Evolutionary conservation across 129 eudicot genomes (phyloP), one percentile per base, ranked within the genome.

Genomic region (Cynara cardunculus): DNA sequence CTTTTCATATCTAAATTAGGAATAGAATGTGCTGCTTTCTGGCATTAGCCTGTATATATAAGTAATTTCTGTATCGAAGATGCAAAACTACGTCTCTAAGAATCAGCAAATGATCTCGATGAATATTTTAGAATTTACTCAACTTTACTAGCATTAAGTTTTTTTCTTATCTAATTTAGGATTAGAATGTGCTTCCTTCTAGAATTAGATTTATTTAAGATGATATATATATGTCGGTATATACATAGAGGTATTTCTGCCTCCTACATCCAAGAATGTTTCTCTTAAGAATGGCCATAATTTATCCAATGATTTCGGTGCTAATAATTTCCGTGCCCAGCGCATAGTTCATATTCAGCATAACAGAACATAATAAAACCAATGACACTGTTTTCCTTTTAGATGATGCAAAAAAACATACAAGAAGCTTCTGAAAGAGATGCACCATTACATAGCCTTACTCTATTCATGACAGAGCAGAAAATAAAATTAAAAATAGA

Each of bases 351-450:
- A 44, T 46, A 3, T 49, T 49, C 22, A 6, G 65, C 24, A 56
- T n/a, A 56, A 18, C 65, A 56, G 22, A 56, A 56, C 21, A 56
- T 19, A 56, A 56, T 18, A 18, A 59, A 7, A 73, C 27, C 12
- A 27, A 19, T 4, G 30, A 53, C 41, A 27, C 11, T 53, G 9
- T 13, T 22, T 26, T 74, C 65, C 27, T 53, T 14, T 74, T n/a
- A 53, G 44, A 53, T 53, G 44, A 74, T 74, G 78, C 69, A 74
- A 53, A 56, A 56, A 41, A 74, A 53, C 27, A 11, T 76, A 61
- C 30, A 75, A 53, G 53, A 53, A 59, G 71, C 25, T 53, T 75
- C 49, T 1, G 64, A 30, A 7, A 61, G 46, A 59, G 0, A 21
- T 56, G 79, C n/a, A 56, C 67, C 69, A 26, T 7, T 7, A 49